Conservation (phyloP, 2,329 filamentous ascomycete genomes). For the Ophiostoma quercus region DNA sequence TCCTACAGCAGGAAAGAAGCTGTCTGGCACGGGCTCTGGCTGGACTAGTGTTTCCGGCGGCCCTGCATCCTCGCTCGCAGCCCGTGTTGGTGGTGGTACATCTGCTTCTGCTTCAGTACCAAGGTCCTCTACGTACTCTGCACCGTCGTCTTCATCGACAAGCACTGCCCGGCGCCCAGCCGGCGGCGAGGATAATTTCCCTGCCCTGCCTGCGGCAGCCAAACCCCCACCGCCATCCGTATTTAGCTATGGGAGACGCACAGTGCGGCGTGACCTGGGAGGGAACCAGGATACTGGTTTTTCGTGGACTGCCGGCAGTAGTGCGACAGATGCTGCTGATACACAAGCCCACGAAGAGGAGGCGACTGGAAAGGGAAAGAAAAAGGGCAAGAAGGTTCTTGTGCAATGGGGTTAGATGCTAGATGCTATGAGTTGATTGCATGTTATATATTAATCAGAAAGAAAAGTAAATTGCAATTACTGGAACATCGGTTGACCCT, state of each 20-base stretch:
- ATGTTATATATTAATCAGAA: no score
- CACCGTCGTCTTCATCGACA: background rate
- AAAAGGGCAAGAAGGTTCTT: slow-evolving; percentile 57
- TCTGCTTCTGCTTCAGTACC: background rate
- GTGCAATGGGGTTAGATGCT: slow-evolving; percentile 54
- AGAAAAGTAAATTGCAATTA: background rate
- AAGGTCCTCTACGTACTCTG: slow-evolving; percentile 1
- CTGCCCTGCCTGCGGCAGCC: slow-evolving; percentile 71
- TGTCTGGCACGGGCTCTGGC: slow-evolving; percentile 16
- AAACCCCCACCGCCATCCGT: slow-evolving; percentile 60
- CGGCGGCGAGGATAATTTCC: slow-evolving; percentile 64
- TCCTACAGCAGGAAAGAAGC: slow-evolving; percentile 30
- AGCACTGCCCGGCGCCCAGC: slow-evolving; percentile 23
- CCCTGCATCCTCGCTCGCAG: slow-evolving; percentile 24
- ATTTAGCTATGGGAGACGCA: slow-evolving; percentile 54
- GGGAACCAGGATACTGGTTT: slow-evolving; percentile 45
- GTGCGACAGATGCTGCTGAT: slow-evolving; percentile 25
- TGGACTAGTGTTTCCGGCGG: slow-evolving; percentile 29
- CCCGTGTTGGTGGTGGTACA: slow-evolving; percentile 23
- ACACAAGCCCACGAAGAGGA: slow-evolving; percentile 32
- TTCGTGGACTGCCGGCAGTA: slow-evolving; percentile 43
- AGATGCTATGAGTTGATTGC: background rate
- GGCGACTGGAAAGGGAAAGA: slow-evolving; percentile 44
- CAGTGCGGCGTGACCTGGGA: slow-evolving; percentile 51
- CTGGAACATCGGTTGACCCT: background rate